phyloP scores from a whole-genome alignment of 345 rosid genomes.

The Bruguiera gymnorhiza region DNA sequence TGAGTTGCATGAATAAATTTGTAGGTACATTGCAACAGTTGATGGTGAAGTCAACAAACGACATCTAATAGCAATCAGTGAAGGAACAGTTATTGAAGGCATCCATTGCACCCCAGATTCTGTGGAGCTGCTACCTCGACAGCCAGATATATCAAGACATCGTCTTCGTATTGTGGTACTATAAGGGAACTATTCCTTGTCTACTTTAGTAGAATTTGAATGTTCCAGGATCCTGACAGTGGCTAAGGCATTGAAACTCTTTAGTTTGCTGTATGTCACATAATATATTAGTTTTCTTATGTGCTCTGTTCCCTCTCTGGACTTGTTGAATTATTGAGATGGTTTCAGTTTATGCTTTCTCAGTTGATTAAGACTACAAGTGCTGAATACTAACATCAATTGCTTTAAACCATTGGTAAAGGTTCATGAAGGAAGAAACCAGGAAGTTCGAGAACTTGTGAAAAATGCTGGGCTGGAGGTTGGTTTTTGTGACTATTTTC shows the following conservation, averaged over 20 bases:
- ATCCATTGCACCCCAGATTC: conserved; percentile 78
- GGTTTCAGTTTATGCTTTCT: background rate
- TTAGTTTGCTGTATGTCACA: background rate
- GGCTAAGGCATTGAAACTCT: background rate
- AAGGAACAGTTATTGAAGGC: conserved; percentile 74
- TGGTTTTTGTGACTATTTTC: conserved; percentile 30
- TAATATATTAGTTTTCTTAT: background rate
- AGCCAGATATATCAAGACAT: conserved; percentile 61
- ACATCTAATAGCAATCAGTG: conserved; percentile 64
- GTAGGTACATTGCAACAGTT: conserved; percentile 77
- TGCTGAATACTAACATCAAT: background rate
- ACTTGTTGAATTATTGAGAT: background rate
- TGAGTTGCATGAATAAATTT: conserved; percentile 9
- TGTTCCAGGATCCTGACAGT: background rate
- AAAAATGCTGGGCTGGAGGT: conserved; percentile 97
- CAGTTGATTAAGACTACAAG: conserved; percentile 4
- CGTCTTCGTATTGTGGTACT: conserved; percentile 87
- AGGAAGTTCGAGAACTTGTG: conserved; percentile 91
- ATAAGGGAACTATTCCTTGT: background rate
- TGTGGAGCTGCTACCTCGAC: conserved; percentile 78
- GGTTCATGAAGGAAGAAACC: conserved; percentile 98
- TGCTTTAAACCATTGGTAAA: conserved; percentile 28
- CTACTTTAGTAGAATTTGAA: background rate
- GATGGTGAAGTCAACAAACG: conserved; percentile 62
- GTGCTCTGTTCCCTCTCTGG: background rate